phyloP scores from a whole-genome alignment of 164 flowering plant species.

The Warburgia ugandensis region DNA sequence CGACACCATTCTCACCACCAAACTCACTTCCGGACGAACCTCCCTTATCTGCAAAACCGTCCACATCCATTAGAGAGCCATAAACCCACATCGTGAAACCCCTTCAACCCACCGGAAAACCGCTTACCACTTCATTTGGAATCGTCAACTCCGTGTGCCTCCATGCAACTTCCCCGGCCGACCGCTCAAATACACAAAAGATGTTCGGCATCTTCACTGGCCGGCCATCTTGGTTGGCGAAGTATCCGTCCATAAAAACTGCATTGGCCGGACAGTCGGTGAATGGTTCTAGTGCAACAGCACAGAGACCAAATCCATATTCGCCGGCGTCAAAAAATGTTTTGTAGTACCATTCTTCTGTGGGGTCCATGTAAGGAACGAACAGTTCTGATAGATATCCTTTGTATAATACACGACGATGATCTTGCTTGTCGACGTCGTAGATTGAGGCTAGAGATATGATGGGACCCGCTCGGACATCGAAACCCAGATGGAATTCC shows the following conservation, averaged over 20 bases:
- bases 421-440: slow-evolving; percentile 24
- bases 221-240: slow-evolving; percentile 21
- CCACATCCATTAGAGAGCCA: not conserved
- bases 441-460: slow-evolving; percentile 43
- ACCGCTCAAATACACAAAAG: slow-evolving; percentile 38
- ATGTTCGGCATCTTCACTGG: slow-evolving; percentile 25
- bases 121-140: slow-evolving; percentile 34
- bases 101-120: not conserved
- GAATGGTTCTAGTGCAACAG: slow-evolving; percentile 32
- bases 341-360: slow-evolving; percentile 39
- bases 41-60: slow-evolving; percentile 28
- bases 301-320: slow-evolving; percentile 36
- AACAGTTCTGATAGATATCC: slow-evolving; percentile 45
- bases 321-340: slow-evolving; percentile 49
- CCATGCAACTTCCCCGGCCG: slow-evolving; percentile 46
- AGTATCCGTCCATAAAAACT: slow-evolving; percentile 28
- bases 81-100: not conserved
- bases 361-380: slow-evolving; percentile 51
- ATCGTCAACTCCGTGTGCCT: slow-evolving; percentile 39
- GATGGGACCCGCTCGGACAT: slow-evolving; percentile 37
- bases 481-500: slow-evolving; percentile 39
- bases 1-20: slow-evolving; percentile 46
- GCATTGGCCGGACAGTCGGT: slow-evolving; percentile 43
- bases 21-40: slow-evolving; percentile 31
- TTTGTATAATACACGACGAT: slow-evolving; percentile 34